These are phyloP conservation scores for Hypseocharis bilobata DNA, from an alignment of 441 rosid species.

Conservation along the genomic window DNA sequence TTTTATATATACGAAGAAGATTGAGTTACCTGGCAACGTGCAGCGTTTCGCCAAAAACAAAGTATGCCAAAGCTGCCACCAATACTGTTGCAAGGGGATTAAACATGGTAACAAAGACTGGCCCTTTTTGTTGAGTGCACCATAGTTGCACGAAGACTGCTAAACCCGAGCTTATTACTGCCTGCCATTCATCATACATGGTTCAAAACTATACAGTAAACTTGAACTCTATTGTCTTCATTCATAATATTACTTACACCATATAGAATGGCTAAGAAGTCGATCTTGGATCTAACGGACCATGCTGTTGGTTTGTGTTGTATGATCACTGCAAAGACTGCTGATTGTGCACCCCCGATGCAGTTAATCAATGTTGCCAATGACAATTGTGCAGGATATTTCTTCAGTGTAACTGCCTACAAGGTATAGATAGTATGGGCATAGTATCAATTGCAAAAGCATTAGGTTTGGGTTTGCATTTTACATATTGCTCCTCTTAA, in stretches of 20 bases:
- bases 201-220: background rate
- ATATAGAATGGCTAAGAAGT: constrained; percentile 45
- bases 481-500: too few relatives aligned
- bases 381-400: constrained; percentile 55
- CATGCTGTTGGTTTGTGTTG: constrained; percentile 41
- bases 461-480: too few relatives aligned
- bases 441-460: background rate
- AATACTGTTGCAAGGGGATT: constrained; percentile 48
- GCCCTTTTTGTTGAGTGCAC: constrained; percentile 54
- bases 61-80: constrained; percentile 43
- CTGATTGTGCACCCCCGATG: constrained; percentile 53
- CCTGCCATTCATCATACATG: constrained; percentile 28
- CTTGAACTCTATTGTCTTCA: background rate
- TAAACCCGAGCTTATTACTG: constrained; percentile 45
- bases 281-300: constrained; percentile 44
- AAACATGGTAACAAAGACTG: constrained; percentile 63
- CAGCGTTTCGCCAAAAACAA: constrained; percentile 50
- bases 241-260: constrained; percentile 33
- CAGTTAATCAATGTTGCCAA: constrained; percentile 56
- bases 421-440: background rate
- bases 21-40: constrained; percentile 43
- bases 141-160: constrained; percentile 38
- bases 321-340: constrained; percentile 38
- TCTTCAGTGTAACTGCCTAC: constrained; percentile 47
- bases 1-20: background rate